Evolutionary conservation across 805 yeast genomes (phyloP), one percentile per base, ranked within the genome.

Genomic region (Kazachstania kunashirensis): DNA sequence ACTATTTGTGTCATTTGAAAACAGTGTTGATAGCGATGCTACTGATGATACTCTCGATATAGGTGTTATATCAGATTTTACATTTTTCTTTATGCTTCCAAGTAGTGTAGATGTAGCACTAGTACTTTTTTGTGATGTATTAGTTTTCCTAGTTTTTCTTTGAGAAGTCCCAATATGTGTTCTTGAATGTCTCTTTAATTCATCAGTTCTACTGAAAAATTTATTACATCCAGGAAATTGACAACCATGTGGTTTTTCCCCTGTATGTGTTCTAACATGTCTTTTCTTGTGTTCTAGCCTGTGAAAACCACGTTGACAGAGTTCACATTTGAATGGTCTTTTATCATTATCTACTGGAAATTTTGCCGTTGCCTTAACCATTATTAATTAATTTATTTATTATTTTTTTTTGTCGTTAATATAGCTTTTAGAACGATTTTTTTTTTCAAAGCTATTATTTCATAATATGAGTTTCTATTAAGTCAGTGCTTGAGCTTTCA

Each of bases 181-280:
- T 40, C 86, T 65, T 32, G 73, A 63, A 53, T 80, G 89, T 52
- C 89, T 68, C 13, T 85, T 80, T 36, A 80, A 62, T 53, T 80
- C 89, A 56, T 80, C 89, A 21, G 79, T 73, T 39, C 89, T 62
- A 33, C 80, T 71, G 50, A 80, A 80, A 41, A 70, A 66, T 60
- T 81, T 81, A 40, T 67, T 63, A 55, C 89, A 80, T 0, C 82
- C 82, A 0, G 81, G 80, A 47, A 68, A 80, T 17, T 75, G 70
- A 57, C 88, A 80, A n/a, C 70, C 70, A 55, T 80, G 86, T 4
- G 89, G 89, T 53, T 77, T 79, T 51, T 81, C 88, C 16, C 89
- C 89, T 0, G 89, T 80, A 50, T 80, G 89, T 10, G 86, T 80
- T 51, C 88, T 64, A 36, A 80, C 77, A 50, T 80, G 89, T 50